Evolutionary conservation across 106 monocot genomes (phyloP).

Genomic region (Amphibolis antarctica): DNA sequence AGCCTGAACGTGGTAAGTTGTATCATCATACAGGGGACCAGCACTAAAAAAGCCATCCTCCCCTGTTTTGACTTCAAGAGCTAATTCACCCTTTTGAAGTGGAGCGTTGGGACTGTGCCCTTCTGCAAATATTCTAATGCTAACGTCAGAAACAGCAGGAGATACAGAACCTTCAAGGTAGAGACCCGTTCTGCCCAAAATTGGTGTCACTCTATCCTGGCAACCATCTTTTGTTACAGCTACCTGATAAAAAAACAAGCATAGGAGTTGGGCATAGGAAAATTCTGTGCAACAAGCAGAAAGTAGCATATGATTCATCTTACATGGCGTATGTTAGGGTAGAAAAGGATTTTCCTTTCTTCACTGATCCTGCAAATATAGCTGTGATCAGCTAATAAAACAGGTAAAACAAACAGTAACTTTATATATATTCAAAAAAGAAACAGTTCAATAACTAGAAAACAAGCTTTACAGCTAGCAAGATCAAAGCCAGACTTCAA

Average conservation of each 20-base stretch:
- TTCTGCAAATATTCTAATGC: slow-evolving; percentile 52
- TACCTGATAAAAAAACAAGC: slow-evolving; percentile 24
- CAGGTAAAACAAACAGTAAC: neutral
- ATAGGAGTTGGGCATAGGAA: neutral
- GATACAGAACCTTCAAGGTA: slow-evolving; percentile 84
- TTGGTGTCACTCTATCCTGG: slow-evolving; percentile 49
- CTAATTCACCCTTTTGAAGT: slow-evolving; percentile 56
- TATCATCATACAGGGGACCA: slow-evolving; percentile 85
- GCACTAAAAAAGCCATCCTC: slow-evolving; percentile 56
- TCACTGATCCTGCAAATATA: slow-evolving; percentile 30
- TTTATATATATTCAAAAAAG: too few species aligned
- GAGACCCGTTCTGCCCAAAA: slow-evolving; percentile 53
- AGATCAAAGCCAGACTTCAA: too few species aligned
- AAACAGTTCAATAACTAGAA: too few species aligned
- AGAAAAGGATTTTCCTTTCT: slow-evolving; percentile 71
- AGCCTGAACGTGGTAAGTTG: slow-evolving; percentile 60
- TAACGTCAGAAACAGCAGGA: slow-evolving; percentile 73
- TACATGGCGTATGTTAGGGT: slow-evolving; percentile 66
- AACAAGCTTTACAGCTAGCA: too few species aligned
- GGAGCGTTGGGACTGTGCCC: slow-evolving; percentile 52
- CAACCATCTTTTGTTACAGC: slow-evolving; percentile 56
- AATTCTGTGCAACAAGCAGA: neutral
- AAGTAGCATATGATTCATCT: slow-evolving; percentile 1
- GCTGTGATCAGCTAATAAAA: neutral
- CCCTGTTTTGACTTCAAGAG: slow-evolving; percentile 46